These are phyloP conservation scores for Amaranthus tricolor DNA, from an alignment of 179 eudicot genomes.

Conservation along the genomic window DNA sequence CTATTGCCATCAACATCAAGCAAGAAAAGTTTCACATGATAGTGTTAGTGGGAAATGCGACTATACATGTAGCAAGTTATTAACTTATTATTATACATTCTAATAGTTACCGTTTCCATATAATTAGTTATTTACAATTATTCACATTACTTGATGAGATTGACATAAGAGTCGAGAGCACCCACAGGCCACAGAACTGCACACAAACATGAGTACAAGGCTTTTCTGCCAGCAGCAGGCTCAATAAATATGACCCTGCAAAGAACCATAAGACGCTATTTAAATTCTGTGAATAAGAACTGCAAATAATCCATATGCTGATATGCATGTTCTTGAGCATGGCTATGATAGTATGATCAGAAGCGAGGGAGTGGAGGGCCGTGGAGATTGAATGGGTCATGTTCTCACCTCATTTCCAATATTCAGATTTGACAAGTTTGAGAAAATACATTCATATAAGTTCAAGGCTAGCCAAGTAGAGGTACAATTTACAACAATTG, in stretches of 20 bases:
- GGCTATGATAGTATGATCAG: background rate
- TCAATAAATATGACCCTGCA: background rate
- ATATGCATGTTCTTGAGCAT: background rate
- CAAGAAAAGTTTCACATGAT: background rate
- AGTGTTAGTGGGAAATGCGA: background rate
- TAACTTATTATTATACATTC: slow-evolving; percentile 2
- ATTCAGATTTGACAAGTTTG: too few relatives aligned
- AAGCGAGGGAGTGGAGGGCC: too few relatives aligned
- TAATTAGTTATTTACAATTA: background rate
- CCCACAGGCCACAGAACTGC: background rate
- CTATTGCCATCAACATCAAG: background rate
- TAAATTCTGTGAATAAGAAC: background rate
- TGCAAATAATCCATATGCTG: background rate
- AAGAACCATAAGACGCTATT: background rate
- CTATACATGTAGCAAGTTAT: slow-evolving; percentile 17
- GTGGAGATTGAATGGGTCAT: too few relatives aligned
- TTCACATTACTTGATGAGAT: slow-evolving; percentile 9
- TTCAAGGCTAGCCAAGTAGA: too few relatives aligned
- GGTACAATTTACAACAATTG: background rate
- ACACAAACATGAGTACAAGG: background rate
- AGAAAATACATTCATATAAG: too few relatives aligned
- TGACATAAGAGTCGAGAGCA: background rate
- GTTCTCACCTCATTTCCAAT: too few relatives aligned
- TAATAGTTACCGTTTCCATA: background rate
- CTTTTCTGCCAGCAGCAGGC: background rate